Evolutionary conservation across 352 stramenopile genomes (phyloP), one percentile per base, ranked within the genome.

Genomic region (Pythium scleroteichum): DNA sequence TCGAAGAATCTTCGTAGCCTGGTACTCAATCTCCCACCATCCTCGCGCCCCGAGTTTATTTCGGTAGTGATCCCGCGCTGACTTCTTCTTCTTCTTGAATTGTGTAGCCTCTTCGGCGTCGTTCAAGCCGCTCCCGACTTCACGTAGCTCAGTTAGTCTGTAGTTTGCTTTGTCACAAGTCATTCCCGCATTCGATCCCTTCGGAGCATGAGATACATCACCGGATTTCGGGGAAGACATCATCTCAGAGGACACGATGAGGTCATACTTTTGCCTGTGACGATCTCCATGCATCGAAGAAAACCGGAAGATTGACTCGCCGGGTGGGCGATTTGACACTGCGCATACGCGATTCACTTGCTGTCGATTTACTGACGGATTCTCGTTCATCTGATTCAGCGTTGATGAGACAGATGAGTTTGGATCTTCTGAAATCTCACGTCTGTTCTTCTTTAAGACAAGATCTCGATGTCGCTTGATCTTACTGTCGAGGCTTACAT

Each of bases 21-120:
- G 74, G 52, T 88, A 88, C 26, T 87, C 75, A 0, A 92, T 65
- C 42, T 88, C 75, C 75, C 75, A 92, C 82, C 80, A 92, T 17
- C 86, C 59, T 40, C 69, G 75, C 26, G 73, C 69, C 16, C 79
- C 79, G 0, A 92, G 65, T 33, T 92, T 90, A n/a, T 51, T 55
- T 10, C 62, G 62, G 52, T 72, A 82, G 35, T 66, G 66, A 35
- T 64, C 64, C 22, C 56, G 62, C 10, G 39, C 41, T 17, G 67
- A 66, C 10, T 33, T 24, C 17, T 67, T 67, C 44, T 67, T 66
- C n/a, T 50, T 51, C 29, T n/a, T n/a, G n/a, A n/a, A n/a, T n/a
- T n/a, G n/a, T n/a, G n/a, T n/a, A n/a, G n/a, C n/a, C n/a, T n/a
- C n/a, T n/a, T n/a, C n/a, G n/a, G n/a, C n/a, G n/a, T n/a, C n/a